These are phyloP conservation scores for Collybia nuda DNA, from an alignment of 768 basidiomycete species.

Conservation along the genomic window DNA sequence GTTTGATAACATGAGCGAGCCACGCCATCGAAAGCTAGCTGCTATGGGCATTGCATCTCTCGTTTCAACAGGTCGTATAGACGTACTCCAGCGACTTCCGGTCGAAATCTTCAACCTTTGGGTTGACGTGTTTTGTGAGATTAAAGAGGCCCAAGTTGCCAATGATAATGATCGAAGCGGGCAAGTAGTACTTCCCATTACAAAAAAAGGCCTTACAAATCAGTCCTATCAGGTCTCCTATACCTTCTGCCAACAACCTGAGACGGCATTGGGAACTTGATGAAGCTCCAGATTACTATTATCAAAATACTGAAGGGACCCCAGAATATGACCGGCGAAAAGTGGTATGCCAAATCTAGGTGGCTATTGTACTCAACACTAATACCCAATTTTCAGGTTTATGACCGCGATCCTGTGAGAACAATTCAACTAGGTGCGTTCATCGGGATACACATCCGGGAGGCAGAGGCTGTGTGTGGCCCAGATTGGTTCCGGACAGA, in stretches of 20 bases:
- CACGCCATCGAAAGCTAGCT: slow-evolving; percentile 77
- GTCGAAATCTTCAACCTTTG: slow-evolving; percentile 84
- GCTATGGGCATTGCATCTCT: slow-evolving; percentile 82
- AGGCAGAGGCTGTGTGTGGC: slow-evolving; percentile 64
- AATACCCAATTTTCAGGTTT: slow-evolving; percentile 46
- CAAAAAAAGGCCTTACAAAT: not conserved
- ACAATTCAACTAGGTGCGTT: slow-evolving; percentile 60
- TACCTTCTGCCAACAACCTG: slow-evolving; percentile 40
- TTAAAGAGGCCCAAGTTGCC: slow-evolving; percentile 63
- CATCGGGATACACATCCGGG: slow-evolving; percentile 56
- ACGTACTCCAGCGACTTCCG: slow-evolving; percentile 70
- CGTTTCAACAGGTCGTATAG: slow-evolving; percentile 70
- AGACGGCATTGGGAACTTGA: slow-evolving; percentile 71
- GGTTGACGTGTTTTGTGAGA: slow-evolving; percentile 86
- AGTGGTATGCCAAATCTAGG: slow-evolving; percentile 38
- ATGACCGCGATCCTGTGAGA: slow-evolving; percentile 72
- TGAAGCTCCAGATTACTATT: slow-evolving; percentile 56
- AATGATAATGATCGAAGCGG: slow-evolving; percentile 33
- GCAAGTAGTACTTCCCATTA: slow-evolving; percentile 13
- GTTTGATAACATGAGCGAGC: slow-evolving; percentile 92
- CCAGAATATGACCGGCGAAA: slow-evolving; percentile 77
- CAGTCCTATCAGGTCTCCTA: slow-evolving; percentile 17
- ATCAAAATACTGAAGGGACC: slow-evolving; percentile 65
- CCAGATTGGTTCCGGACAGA: slow-evolving; percentile 53
- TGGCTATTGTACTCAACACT: not conserved